Percentiles rank a stretch among this genome's conserved stretches.
These are phyloP conservation scores for Durotheca rogersii DNA, from an alignment of 495 filamentous ascomycete genomes.

Conservation along the genomic window DNA sequence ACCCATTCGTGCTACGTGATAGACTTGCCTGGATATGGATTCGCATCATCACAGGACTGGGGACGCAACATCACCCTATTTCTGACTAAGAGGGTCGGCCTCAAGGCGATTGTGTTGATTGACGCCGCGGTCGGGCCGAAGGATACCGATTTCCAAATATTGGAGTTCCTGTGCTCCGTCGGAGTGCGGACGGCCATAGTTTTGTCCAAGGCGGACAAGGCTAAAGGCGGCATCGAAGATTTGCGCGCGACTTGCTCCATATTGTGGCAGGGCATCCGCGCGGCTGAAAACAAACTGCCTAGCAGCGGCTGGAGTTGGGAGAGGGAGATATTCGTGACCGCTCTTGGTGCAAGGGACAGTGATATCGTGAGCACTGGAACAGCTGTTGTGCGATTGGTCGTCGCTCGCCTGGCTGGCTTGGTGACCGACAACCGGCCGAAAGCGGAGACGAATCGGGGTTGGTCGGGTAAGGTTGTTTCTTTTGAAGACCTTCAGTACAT, in stretches of 20 bases:
- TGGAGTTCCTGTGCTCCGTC: slow-evolving; percentile 61
- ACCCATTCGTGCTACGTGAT: slow-evolving; percentile 65
- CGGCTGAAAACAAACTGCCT: slow-evolving; percentile 35
- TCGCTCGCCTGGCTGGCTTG: slow-evolving; percentile 44
- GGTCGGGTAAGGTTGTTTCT: slow-evolving; percentile 31
- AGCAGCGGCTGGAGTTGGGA: slow-evolving; percentile 47
- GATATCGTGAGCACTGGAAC: slow-evolving; percentile 30
- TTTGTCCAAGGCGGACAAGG: slow-evolving; percentile 77
- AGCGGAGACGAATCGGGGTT: slow-evolving; percentile 20
- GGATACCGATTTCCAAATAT: slow-evolving; percentile 62
- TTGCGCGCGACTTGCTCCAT: slow-evolving; percentile 39
- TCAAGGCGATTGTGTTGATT: slow-evolving; percentile 77
- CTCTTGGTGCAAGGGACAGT: slow-evolving; percentile 40
- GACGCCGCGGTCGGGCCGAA: slow-evolving; percentile 84
- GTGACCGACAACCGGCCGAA: slow-evolving; percentile 29
- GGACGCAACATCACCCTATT: slow-evolving; percentile 86
- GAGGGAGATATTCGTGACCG: slow-evolving; percentile 51
- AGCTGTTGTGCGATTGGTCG: slow-evolving; percentile 39
- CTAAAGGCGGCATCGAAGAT: slow-evolving; percentile 32
- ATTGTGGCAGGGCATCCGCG: slow-evolving; percentile 40
- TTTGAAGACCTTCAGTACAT: slow-evolving; percentile 31
- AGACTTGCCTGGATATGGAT: slow-evolving; percentile 95
- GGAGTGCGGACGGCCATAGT: slow-evolving; percentile 75
- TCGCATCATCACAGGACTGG: slow-evolving; percentile 74
- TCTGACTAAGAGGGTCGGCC: slow-evolving; percentile 66